Evolutionary conservation across 805 yeast species (phyloP).

Genomic region (Candida maesae): DNA sequence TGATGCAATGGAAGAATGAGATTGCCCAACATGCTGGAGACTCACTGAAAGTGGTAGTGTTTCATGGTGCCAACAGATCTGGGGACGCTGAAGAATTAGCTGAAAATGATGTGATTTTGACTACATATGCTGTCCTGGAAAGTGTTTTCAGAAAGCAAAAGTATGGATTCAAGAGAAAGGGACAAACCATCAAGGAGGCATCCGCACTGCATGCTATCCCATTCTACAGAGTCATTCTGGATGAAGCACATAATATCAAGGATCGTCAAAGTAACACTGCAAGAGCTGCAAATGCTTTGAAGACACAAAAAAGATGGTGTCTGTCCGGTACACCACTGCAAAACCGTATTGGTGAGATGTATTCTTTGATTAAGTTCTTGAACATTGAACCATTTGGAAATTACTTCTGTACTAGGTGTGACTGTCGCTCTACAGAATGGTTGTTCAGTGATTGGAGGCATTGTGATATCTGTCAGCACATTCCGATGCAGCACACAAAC

Average conservation of each 20-base stretch:
- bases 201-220: slow-evolving; percentile 69
- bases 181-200: slow-evolving; percentile 65
- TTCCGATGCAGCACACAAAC: slow-evolving; percentile 92
- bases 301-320: slow-evolving; percentile 82
- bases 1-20: slow-evolving; percentile 97
- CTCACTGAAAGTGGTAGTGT: slow-evolving; percentile 61
- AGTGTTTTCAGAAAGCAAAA: slow-evolving; percentile 78
- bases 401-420: slow-evolving; percentile 92
- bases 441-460: slow-evolving; percentile 74
- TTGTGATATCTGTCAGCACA: slow-evolving; percentile 85
- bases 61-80: slow-evolving; percentile 83
- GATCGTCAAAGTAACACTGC: slow-evolving; percentile 94
- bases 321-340: slow-evolving; percentile 95
- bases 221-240: slow-evolving; percentile 84
- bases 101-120: slow-evolving; percentile 74
- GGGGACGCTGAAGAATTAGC: slow-evolving; percentile 47
- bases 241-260: slow-evolving; percentile 97
- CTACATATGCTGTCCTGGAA: slow-evolving; percentile 91
- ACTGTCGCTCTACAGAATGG: slow-evolving; percentile 83
- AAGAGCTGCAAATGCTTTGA: slow-evolving; percentile 75
- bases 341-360: slow-evolving; percentile 94
- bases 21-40: slow-evolving; percentile 81
- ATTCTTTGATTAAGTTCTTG: slow-evolving; percentile 83
- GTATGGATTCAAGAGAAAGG: slow-evolving; percentile 77
- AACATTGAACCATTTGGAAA: slow-evolving; percentile 81